These are phyloP conservation scores for Penicillium hordei DNA, from an alignment of 2,329 filamentous ascomycete species.

Conservation along the genomic window DNA sequence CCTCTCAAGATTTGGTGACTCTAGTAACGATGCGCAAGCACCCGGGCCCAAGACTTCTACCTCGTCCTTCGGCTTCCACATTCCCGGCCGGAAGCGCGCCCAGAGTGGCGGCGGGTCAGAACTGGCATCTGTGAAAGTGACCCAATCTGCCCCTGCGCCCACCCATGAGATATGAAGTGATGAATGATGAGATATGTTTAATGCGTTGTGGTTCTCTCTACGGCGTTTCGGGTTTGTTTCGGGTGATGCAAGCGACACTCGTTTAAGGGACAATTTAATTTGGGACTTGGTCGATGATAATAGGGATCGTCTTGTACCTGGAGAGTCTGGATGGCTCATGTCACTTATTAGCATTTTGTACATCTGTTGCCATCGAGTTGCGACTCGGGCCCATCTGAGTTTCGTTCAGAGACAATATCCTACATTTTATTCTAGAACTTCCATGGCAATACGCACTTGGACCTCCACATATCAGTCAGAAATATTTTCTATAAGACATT, in stretches of 20 bases:
- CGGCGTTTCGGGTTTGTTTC: constrained; percentile 8
- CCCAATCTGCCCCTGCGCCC: constrained; percentile 13
- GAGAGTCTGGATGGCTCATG: neutral
- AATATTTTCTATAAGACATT: neutral
- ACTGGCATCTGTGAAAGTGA: constrained; percentile 61
- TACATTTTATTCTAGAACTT: neutral
- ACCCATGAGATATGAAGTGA: constrained; percentile 22
- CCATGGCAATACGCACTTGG: neutral
- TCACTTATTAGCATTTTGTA: constrained; percentile 11
- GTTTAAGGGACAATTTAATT: neutral
- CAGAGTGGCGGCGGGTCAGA: constrained; percentile 71
- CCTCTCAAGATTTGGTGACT: constrained; percentile 70
- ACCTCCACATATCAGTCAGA: neutral
- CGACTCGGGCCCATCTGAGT: neutral
- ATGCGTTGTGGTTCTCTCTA: constrained; percentile 4
- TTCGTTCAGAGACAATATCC: neutral
- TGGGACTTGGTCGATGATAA: neutral
- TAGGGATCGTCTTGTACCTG: neutral
- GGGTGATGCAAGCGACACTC: constrained; percentile 2
- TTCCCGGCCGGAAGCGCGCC: constrained; percentile 70
- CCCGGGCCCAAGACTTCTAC: constrained; percentile 40
- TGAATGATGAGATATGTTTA: constrained; percentile 15
- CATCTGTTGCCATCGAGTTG: constrained; percentile 10
- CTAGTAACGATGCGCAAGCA: constrained; percentile 36
- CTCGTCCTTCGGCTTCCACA: constrained; percentile 61